Conservation (phyloP, 2,329 filamentous ascomycete species). For the Pseudovirgaria hyperparasitica region DNA sequence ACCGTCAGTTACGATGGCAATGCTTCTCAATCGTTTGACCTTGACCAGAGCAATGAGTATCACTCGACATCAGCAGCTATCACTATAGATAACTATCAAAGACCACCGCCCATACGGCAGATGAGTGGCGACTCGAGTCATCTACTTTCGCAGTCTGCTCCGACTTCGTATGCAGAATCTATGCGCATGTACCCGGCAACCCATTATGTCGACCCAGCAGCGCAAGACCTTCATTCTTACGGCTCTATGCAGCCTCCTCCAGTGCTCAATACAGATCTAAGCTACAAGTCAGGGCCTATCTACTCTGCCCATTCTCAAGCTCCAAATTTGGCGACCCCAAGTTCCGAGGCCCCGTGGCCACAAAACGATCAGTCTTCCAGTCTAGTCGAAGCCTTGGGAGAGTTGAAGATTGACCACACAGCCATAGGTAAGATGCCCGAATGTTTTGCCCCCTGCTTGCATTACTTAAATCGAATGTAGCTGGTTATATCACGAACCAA, state of each 20-base stretch:
- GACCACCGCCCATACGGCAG: slow-evolving; percentile 15
- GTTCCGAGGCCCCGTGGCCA: slow-evolving; percentile 40
- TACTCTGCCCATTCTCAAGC: slow-evolving; percentile 18
- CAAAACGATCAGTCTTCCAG: slow-evolving; percentile 41
- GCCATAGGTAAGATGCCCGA: slow-evolving; percentile 56
- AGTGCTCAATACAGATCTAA: slow-evolving; percentile 19
- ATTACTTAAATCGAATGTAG: too few species aligned
- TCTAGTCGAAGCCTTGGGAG: slow-evolving; percentile 69
- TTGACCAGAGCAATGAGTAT: slow-evolving; percentile 25
- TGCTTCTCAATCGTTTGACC: slow-evolving; percentile 26
- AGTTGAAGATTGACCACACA: slow-evolving; percentile 74
- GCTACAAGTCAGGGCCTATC: slow-evolving; percentile 18
- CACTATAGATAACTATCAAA: slow-evolving; percentile 28
- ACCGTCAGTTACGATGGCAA: slow-evolving; percentile 64
- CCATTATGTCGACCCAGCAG: slow-evolving; percentile 19
- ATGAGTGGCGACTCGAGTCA: slow-evolving; percentile 3
- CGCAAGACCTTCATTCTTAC: slow-evolving; percentile 23
- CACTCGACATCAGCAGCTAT: slow-evolving; percentile 24
- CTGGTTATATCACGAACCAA: slow-evolving; percentile 69
- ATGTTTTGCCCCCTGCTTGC: slow-evolving; percentile 9
- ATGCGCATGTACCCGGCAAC: slow-evolving; percentile 23
- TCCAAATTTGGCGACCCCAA: slow-evolving; percentile 21
- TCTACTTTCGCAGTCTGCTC: slow-evolving; percentile 4
- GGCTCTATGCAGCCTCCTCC: slow-evolving; percentile 21
- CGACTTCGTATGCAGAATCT: slow-evolving; percentile 14